These are phyloP conservation scores for Caryopteris hybrid DNA, from an alignment of 305 asterid species.

Conservation along the genomic window DNA sequence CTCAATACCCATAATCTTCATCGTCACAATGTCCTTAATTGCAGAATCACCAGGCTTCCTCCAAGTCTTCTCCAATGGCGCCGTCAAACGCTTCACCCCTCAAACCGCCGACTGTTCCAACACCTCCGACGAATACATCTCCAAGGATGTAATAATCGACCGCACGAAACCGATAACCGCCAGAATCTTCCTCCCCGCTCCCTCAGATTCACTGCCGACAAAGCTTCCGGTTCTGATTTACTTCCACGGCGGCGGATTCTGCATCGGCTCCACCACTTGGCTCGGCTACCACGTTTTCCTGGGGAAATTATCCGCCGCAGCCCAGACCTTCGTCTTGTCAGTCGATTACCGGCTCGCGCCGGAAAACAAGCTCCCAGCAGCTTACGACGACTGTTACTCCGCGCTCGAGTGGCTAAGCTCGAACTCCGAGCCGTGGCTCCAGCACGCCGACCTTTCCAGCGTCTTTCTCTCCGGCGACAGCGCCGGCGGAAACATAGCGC, in stretches of 20 bases:
- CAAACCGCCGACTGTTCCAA: conserved; percentile 25
- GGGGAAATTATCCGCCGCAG: conserved; percentile 42
- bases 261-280: conserved; percentile 84
- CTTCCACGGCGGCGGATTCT: conserved; percentile 91
- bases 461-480: conserved; percentile 76
- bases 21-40: conserved; percentile 38
- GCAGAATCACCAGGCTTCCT: conserved; percentile 54
- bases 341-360: conserved; percentile 86
- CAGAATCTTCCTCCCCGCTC: conserved; percentile 51
- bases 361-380: conserved; percentile 66
- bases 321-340: conserved; percentile 45
- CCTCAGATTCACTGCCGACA: neutral
- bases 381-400: conserved; percentile 52
- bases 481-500: conserved; percentile 82
- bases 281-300: conserved; percentile 66
- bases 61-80: conserved; percentile 62
- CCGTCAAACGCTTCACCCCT: conserved; percentile 41
- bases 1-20: too few species aligned
- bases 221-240: conserved; percentile 51
- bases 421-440: conserved; percentile 43
- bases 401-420: conserved; percentile 51
- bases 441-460: conserved; percentile 37
- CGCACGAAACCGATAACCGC: conserved; percentile 47
- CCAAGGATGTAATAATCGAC: conserved; percentile 53
- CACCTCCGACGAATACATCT: conserved; percentile 51